Evolutionary conservation across 2,329 filamentous ascomycete species (phyloP).

Genomic region (Rachicladosporium sp.): DNA sequence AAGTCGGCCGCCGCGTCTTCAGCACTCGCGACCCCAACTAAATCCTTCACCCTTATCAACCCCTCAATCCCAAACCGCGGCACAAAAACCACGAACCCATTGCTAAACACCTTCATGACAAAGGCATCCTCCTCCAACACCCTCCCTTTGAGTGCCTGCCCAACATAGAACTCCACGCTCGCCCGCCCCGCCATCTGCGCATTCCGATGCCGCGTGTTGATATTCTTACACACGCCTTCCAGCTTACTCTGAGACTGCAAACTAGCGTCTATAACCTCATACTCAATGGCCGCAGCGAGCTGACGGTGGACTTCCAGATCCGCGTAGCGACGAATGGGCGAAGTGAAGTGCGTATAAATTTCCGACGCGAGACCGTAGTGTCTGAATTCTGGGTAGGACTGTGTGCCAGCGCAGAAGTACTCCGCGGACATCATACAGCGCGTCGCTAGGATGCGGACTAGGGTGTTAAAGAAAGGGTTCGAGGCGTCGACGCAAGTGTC

Average conservation of each 20-base stretch:
- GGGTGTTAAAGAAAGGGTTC: constrained; percentile 96
- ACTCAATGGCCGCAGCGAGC: constrained; percentile 87
- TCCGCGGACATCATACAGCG: constrained; percentile 99
- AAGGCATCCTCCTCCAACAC: constrained; percentile 78
- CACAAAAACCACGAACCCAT: constrained; percentile 93
- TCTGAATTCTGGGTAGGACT: constrained; percentile 85
- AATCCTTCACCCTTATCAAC: constrained; percentile 72
- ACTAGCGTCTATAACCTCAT: constrained; percentile 69
- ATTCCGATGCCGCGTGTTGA: constrained; percentile 94
- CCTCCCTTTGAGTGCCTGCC: constrained; percentile 76
- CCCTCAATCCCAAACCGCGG: constrained; percentile 93
- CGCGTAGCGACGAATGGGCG: constrained; percentile 93
- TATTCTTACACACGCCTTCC: constrained; percentile 92
- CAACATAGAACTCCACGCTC: constrained; percentile 94
- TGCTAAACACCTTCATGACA: constrained; percentile 93
- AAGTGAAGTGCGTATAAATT: constrained; percentile 98
- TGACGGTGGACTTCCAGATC: constrained; percentile 90
- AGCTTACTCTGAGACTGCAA: constrained; percentile 73
- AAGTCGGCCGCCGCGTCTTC: constrained; percentile 67
- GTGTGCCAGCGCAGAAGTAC: constrained; percentile 91
- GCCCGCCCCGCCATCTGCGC: constrained; percentile 90
- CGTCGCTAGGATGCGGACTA: constrained; percentile 93
- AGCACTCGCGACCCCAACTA: constrained; percentile 41
- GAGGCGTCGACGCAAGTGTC: constrained; percentile 67
- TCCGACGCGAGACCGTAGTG: constrained; percentile 94